phyloP scores from a whole-genome alignment of 306 rosid genomes.

The Quercus robur region DNA sequence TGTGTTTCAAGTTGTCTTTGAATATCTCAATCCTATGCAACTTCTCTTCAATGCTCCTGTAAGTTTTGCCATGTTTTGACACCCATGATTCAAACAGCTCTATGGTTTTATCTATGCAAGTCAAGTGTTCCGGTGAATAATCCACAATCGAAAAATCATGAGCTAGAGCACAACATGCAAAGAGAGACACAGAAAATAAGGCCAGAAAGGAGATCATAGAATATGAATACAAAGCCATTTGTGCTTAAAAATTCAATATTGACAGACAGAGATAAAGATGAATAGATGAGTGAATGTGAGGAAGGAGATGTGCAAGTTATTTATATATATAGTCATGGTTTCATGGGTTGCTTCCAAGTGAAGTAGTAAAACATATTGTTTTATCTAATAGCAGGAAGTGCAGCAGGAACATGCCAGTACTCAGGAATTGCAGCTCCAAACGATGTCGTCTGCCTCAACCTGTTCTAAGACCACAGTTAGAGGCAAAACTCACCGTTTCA shows the following conservation, averaged over 20 bases:
- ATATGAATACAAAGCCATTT: conserved; percentile 36
- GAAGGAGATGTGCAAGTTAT: neutral
- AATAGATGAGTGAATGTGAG: conserved; percentile 15
- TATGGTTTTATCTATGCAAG: conserved; percentile 55
- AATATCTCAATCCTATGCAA: conserved; percentile 59
- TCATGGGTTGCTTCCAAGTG: conserved; percentile 48
- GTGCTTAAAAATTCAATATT: neutral
- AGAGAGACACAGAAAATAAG: neutral
- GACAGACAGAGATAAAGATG: neutral
- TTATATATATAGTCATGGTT: conserved; percentile 33
- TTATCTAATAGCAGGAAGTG: neutral
- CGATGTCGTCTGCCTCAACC: no score
- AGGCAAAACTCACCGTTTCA: no score
- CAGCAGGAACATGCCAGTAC: no score
- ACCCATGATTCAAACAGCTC: conserved; percentile 66
- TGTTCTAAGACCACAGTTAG: no score
- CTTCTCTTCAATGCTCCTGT: conserved; percentile 55
- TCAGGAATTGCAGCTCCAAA: no score
- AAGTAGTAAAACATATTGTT: conserved; percentile 20
- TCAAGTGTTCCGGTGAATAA: conserved; percentile 52
- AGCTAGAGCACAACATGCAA: conserved; percentile 26
- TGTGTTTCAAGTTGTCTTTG: conserved; percentile 63
- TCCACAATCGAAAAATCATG: conserved; percentile 62
- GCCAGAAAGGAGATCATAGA: conserved; percentile 22
- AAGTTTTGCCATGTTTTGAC: conserved; percentile 54